Evolutionary conservation across 2,329 filamentous ascomycete genomes (phyloP), one percentile per base, ranked within the genome.

Genomic region (Aspergillus transmontanensis): DNA sequence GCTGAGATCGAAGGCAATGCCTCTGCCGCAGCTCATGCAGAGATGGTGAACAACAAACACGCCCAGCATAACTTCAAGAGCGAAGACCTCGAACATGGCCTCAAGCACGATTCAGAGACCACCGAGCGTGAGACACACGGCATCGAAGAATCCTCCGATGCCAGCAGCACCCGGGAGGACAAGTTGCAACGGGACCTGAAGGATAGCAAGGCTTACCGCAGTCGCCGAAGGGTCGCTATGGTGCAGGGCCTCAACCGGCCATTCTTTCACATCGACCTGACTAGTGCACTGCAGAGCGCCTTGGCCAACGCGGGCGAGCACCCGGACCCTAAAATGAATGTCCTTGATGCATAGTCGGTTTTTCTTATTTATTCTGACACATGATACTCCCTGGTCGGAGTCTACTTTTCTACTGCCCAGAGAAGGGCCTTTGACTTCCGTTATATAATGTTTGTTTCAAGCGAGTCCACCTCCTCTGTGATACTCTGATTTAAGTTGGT

Each of bases 231-330:
- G 69, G 78, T 86, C 32, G 89, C 90, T 1, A 85, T 92, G 5
- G 89, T 98, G 19, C 90, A 94, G 68, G 92, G 94, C n/a, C 81
- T 96, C 66, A 95, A 96, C 77, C 83, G 92, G 69, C 94, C 95
- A 5, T 86, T 97, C 69, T 98, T 99, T 86, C 95, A 99, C 75
- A 87, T 97, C 59, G 95, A 98, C 76, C 80, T 98, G 58, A 95
- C 92, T 4, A 93, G 89, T 72, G 95, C 95, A 7, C 79, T 98
- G 69, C 92, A 97, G 78, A 93, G 90, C 70, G 94, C 93, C 3
- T 87, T 97, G 71, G 87, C 89, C 34, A 96, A 96, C 69, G 86
- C 92, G 3, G 60, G 56, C 28, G 48, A 51, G 16, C 36, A 62
- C 26, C 39, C 48, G n/a, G 55, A 62, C 11, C 60, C 60, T n/a